These are phyloP conservation scores for Magnolia sinica DNA, from an alignment of 164 flowering plant species.

Conservation along the genomic window DNA sequence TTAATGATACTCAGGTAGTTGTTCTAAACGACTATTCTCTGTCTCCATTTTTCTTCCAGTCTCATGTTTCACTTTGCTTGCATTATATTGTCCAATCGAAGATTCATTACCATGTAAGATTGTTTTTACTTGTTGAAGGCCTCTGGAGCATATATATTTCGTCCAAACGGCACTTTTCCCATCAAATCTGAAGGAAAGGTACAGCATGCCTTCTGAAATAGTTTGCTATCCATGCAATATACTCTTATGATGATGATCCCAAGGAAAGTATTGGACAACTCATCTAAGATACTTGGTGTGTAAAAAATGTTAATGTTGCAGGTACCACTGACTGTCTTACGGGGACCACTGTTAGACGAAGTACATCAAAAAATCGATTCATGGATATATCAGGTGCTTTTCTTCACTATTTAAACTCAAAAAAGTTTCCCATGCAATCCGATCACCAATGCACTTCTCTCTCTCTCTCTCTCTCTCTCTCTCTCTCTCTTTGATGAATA, in stretches of 20 bases:
- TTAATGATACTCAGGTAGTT: conserved; percentile 69
- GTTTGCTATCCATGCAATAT: background rate
- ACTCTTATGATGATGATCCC: background rate
- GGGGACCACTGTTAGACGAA: conserved; percentile 12
- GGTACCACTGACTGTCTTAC: conserved; percentile 38
- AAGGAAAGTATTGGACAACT: background rate
- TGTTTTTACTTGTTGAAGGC: conserved; percentile 47
- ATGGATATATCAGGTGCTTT: conserved; percentile 7
- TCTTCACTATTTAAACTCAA: background rate
- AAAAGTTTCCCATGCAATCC: no score
- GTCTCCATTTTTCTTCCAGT: background rate
- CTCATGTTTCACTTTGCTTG: conserved; percentile 1
- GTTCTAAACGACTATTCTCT: no score
- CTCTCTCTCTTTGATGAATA: no score
- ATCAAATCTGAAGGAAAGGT: conserved; percentile 60
- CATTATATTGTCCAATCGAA: background rate
- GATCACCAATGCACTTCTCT: no score
- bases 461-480: no score
- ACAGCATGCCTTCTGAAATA: background rate
- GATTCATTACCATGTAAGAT: conserved; percentile 9
- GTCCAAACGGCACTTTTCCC: conserved; percentile 75
- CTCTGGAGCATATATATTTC: conserved; percentile 94
- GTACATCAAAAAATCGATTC: conserved; percentile 11
- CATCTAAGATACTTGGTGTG: background rate
- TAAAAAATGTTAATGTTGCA: conserved; percentile 24